These are phyloP conservation scores for Aspergillus felis DNA, from an alignment of 2,329 filamentous ascomycete species.

Conservation along the genomic window DNA sequence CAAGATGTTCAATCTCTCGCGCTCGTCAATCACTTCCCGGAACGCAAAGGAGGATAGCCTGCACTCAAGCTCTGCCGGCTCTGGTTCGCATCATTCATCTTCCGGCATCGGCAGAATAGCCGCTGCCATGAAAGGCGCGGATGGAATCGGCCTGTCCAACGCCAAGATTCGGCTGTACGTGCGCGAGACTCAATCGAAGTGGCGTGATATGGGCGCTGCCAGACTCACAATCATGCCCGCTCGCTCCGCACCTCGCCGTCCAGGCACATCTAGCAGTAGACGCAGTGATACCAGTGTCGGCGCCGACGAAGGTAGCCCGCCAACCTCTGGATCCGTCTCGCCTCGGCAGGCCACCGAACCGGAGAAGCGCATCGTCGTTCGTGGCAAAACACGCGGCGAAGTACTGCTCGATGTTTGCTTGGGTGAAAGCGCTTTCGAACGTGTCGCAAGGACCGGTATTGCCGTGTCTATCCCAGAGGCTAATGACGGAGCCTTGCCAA, in stretches of 20 bases:
- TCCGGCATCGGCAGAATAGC: conserved; percentile 53
- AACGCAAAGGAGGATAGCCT: conserved; percentile 50
- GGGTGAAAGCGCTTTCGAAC: conserved; percentile 77
- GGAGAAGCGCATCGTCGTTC: conserved; percentile 82
- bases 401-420: conserved; percentile 79
- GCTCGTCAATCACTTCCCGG: conserved; percentile 65
- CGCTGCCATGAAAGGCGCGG: conserved; percentile 48
- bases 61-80: conserved; percentile 55
- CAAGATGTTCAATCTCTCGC: conserved; percentile 76
- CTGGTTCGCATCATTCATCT: conserved; percentile 46
- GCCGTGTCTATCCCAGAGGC: conserved; percentile 86
- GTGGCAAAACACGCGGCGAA: conserved; percentile 62
- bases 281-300: conserved; percentile 24
- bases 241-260: conserved; percentile 29
- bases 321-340: conserved; percentile 28
- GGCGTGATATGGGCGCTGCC: conserved; percentile 87
- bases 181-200: conserved; percentile 70
- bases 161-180: conserved; percentile 84
- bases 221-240: conserved; percentile 73
- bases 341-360: conserved; percentile 56
- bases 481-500: conserved; percentile 56
- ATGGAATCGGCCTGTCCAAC: conserved; percentile 64
- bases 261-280: conserved; percentile 50
- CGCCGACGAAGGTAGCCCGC: conserved; percentile 23
- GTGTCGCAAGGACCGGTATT: conserved; percentile 79